Evolutionary conservation across 805 yeast genomes (phyloP).

Genomic region (Candida ipomoeae): DNA sequence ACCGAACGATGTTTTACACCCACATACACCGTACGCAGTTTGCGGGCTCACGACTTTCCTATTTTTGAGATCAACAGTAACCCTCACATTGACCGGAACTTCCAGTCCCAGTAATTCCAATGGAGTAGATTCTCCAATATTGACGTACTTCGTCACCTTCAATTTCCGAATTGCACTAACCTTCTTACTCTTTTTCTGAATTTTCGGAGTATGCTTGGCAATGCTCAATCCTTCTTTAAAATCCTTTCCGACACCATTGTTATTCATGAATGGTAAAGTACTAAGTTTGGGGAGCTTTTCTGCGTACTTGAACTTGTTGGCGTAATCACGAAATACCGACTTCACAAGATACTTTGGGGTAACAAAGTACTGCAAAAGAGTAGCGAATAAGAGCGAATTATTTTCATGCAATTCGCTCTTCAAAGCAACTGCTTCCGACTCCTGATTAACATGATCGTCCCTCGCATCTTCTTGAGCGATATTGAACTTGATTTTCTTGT

Average conservation of each 20-base stretch:
- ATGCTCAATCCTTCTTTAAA: slow-evolving; percentile 65
- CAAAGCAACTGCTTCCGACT: slow-evolving; percentile 14
- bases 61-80: slow-evolving; percentile 66
- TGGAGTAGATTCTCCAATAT: slow-evolving; percentile 61
- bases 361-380: slow-evolving; percentile 71
- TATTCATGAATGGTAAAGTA: slow-evolving; percentile 69
- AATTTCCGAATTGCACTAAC: slow-evolving; percentile 36
- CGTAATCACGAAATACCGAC: slow-evolving; percentile 48
- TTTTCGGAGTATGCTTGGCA: slow-evolving; percentile 36
- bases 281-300: slow-evolving; percentile 65
- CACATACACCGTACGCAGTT: slow-evolving; percentile 63
- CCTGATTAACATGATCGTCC: slow-evolving; percentile 8
- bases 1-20: slow-evolving; percentile 62
- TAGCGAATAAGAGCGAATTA: slow-evolving; percentile 55
- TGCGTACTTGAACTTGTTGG: slow-evolving; percentile 57
- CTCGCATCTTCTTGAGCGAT: slow-evolving; percentile 28
- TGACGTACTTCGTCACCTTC: slow-evolving; percentile 65
- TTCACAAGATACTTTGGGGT: slow-evolving; percentile 80
- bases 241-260: slow-evolving; percentile 31
- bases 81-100: slow-evolving; percentile 75
- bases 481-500: slow-evolving; percentile 31
- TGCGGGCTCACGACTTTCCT: slow-evolving; percentile 64
- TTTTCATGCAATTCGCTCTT: slow-evolving; percentile 19
- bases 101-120: slow-evolving; percentile 52
- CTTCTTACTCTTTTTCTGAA: slow-evolving; percentile 42